A percentile compares a stretch with the other conserved stretches of the same genome.
Conservation (phyloP, 2,329 filamentous ascomycete genomes). For the Eurotiales sp. region DNA sequence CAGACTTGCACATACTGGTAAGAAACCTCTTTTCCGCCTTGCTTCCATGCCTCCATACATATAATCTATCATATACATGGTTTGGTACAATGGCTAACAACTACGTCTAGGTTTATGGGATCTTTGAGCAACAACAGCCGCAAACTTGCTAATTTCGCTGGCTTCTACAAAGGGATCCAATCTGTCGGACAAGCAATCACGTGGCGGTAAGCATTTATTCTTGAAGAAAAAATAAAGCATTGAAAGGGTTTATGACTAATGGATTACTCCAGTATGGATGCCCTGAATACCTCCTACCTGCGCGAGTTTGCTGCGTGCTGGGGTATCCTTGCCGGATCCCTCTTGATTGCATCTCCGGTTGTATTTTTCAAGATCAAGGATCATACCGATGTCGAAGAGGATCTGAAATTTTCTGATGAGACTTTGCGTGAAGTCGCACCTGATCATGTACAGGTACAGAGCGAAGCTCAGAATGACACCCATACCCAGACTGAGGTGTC, state of each 20-base stretch:
- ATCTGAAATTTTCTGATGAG: conserved; percentile 81
- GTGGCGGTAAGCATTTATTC: conserved; percentile 34
- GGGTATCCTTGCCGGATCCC: conserved; percentile 69
- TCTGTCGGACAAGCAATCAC: conserved; percentile 72
- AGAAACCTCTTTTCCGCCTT: conserved; percentile 26
- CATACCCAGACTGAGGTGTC: not conserved
- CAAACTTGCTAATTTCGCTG: conserved; percentile 86
- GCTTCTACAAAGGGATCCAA: conserved; percentile 87
- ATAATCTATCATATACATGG: no score
- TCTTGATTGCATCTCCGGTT: conserved; percentile 74
- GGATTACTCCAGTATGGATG: conserved; percentile 57
- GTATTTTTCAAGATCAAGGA: conserved; percentile 78
- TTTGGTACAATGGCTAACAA: no score
- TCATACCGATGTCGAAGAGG: conserved; percentile 73
- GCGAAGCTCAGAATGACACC: not conserved
- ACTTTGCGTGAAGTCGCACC: conserved; percentile 48
- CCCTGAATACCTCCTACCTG: conserved; percentile 60
- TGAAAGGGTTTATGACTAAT: not conserved
- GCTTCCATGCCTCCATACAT: not conserved
- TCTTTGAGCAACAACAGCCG: conserved; percentile 87
- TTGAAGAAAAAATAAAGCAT: no score
- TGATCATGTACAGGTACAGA: not conserved
- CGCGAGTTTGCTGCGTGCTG: conserved; percentile 71
- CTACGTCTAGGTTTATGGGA: conserved; percentile 71
- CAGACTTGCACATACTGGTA: conserved; percentile 88